These are phyloP conservation scores for Fraxinus baroniana DNA, from an alignment of 305 asterid genomes.

Conservation along the genomic window DNA sequence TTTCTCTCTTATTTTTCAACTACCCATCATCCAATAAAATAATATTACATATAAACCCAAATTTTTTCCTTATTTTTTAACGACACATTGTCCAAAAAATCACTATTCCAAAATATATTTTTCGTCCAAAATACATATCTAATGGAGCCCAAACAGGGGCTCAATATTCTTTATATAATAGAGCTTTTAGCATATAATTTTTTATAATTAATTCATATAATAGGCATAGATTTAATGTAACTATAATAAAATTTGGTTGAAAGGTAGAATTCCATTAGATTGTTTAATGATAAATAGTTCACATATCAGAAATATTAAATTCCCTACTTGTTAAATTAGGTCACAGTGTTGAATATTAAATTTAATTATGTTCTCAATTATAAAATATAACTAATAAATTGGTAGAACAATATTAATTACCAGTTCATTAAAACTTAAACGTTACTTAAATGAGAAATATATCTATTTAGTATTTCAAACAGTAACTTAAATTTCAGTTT, in stretches of 20 bases:
- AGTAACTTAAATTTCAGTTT: background rate
- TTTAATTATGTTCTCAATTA: background rate
- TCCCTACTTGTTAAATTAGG: background rate
- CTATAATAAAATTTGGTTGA: background rate
- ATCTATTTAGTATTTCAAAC: background rate
- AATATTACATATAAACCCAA: too few relatives aligned
- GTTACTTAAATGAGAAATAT: background rate
- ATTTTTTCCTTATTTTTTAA: too few relatives aligned
- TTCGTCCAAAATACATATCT: too few relatives aligned
- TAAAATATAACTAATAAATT: background rate
- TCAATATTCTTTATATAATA: too few relatives aligned
- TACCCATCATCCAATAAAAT: too few relatives aligned
- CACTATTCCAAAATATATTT: too few relatives aligned
- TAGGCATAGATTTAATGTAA: background rate
- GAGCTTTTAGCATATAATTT: too few relatives aligned
- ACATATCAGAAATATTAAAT: background rate
- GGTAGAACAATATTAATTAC: background rate
- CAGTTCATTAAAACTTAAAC: background rate
- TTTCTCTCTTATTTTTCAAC: too few relatives aligned
- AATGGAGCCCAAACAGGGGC: too few relatives aligned
- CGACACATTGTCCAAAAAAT: too few relatives aligned
- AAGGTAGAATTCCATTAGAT: background rate
- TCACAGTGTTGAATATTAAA: background rate
- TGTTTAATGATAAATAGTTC: background rate
- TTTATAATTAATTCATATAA: background rate